Base-by-base conservation (phyloP, 805 yeast species). In the Starmerella asiatica region DNA sequence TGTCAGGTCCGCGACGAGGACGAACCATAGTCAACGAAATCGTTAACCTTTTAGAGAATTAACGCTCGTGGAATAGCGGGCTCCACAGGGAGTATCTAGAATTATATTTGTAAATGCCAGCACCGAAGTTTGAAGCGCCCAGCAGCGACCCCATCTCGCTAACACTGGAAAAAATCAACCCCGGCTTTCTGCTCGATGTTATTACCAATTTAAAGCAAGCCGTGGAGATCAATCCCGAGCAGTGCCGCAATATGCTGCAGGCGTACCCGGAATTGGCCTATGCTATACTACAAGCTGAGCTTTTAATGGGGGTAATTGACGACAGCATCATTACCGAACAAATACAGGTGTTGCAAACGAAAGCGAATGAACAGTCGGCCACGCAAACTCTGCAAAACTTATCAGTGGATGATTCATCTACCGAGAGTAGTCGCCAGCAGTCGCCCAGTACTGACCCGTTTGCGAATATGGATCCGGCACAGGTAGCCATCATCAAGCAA, bases 211-310 rank as follows among this genome's bases (percentile, higher is more conserved):
- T 80, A 8, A 71, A 73, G 47, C 59, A 61, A 20, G 73, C 80
- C 74, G 60, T 78, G 2, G 57, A 59, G 3, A 68, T 67, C 32
- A 69, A 78, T 45, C 81, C 83, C 0, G 65, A 65, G 7, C 63
- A 75, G 42, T 78, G 78, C 63, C 70, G 67, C 39, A 68, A 68
- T 27, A 60, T 84, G 29, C 63, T 84, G 19, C 67, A 68, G 20
- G 74, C 72, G 44, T 74, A 76, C 50, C 88, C 91, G 0, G 93
- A 82, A 52, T 62, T 85, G 38, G 62, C 79, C 2, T 82, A 76
- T 54, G 84, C 91, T 0, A 60, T 84, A 24, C 81, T 84, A 1
- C 94, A 85, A 54, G 66, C 77, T 1, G 59, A 81, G 39, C 56
- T 76, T 45, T 57, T 56, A 44, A 59, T 60, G 52, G 65, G 60